Base-by-base conservation (phyloP, 2,329 filamentous ascomycete genomes). In the Trichoderma sp. region DNA sequence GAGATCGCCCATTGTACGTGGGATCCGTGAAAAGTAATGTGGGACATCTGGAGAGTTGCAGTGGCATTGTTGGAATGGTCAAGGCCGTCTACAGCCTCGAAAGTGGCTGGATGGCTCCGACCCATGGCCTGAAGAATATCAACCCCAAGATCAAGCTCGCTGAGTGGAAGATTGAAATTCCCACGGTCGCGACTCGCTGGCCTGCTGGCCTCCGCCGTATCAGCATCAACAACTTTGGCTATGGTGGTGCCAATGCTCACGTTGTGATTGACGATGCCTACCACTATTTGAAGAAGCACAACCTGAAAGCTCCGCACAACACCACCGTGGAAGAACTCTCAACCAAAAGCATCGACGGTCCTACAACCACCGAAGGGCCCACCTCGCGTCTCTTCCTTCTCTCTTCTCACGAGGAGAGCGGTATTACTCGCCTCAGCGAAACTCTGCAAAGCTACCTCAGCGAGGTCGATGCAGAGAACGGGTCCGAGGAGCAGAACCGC, bases 171-270 rank as follows among this genome's bases (percentile, higher is more conserved):
- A 39, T 60, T 39, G 26, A 39, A 13, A 39, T 60, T 60, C 58
- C 58, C 16, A 60, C 46, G 5, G 4, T 2, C 2, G n/a, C 24
- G 46, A 51, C 46, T 14, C 46, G n/a, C 46, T 51, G 46, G 46
- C 46, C 46, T 24, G n/a, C 72, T 1, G 80, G 80, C 10, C 72
- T 80, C 5, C 77, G 81, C 1, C 79, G 83, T 14, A 81, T 78
- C 16, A 80, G 78, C 63, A 76, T 85, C 60, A 84, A 84, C 73
- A 81, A 78, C 46, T 85, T 85, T 71, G 83, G 83, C 1, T 84
- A 81, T 71, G 83, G 83, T 5, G 83, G 83, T 51, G 82, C 81
- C 3, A 84, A 84, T 59, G 79, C 77, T 0, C 83, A 85, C 66
- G 74, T 80, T 5, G 79, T 84, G 34, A 68, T 84, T 14, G 82